phyloP scores from a whole-genome alignment of 805 yeast species.

The Huiozyma naganishii region DNA sequence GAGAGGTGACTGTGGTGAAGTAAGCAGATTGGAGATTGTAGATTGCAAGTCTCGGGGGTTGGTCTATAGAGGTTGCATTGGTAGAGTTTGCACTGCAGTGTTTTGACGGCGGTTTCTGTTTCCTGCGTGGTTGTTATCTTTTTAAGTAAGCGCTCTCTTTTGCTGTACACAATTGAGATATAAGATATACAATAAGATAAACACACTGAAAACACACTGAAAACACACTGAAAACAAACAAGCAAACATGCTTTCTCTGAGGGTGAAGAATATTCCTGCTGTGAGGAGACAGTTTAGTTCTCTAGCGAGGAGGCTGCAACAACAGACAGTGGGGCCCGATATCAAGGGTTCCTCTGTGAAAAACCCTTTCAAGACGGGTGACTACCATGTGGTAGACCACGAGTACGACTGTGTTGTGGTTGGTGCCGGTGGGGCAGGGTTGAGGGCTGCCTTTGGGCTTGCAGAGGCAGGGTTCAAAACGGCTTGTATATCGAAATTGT shows the following conservation, averaged over 20 bases:
- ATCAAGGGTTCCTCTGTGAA: too few species aligned
- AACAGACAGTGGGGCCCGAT: not conserved
- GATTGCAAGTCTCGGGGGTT: too few species aligned
- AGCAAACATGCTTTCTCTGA: not conserved
- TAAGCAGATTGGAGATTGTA: too few species aligned
- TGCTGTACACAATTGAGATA: too few species aligned
- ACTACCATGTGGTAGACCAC: slow-evolving; percentile 90
- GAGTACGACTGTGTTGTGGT: slow-evolving; percentile 96
- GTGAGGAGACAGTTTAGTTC: not conserved
- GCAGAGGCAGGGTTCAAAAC: slow-evolving; percentile 96
- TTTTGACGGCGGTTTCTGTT: not conserved
- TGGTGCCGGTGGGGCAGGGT: slow-evolving; percentile 99
- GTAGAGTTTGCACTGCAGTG: not conserved
- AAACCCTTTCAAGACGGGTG: not conserved
- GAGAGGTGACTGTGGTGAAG: too few species aligned
- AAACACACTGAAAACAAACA: too few species aligned
- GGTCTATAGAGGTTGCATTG: too few species aligned
- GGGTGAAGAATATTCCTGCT: not conserved
- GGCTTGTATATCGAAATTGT: slow-evolving; percentile 92
- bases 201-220: not conserved
- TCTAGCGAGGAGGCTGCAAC: not conserved
- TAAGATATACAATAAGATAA: not conserved
- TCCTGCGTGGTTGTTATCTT: too few species aligned
- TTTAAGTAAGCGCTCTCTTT: too few species aligned
- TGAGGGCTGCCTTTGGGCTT: slow-evolving; percentile 95